Evolutionary conservation across 257 asterid genomes (phyloP).

Genomic region (Primulina tabacum): DNA sequence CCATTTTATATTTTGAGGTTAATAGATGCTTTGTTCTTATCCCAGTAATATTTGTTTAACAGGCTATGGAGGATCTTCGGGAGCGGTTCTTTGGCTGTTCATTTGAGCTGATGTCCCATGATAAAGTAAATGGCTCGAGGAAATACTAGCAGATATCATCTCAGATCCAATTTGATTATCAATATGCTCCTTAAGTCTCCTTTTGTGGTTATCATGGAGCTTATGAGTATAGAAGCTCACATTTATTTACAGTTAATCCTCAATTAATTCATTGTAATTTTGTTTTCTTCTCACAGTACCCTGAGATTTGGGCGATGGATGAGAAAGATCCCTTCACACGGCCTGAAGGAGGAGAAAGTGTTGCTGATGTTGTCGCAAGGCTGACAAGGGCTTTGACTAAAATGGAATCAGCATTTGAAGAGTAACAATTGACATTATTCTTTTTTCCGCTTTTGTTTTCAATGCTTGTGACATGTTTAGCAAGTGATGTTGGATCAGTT

Average conservation of each 20-base stretch:
- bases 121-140: constrained; percentile 53
- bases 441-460: constrained; percentile 1
- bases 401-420: constrained; percentile 65
- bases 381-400: constrained; percentile 58
- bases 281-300: constrained; percentile 47
- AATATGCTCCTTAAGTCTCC: constrained; percentile 7
- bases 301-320: constrained; percentile 85
- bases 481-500: not conserved
- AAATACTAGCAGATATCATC: constrained; percentile 19
- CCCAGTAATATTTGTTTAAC: constrained; percentile 21
- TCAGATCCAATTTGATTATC: constrained; percentile 6
- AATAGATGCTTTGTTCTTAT: not conserved
- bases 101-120: constrained; percentile 81
- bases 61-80: constrained; percentile 67
- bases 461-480: constrained; percentile 3
- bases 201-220: constrained; percentile 19
- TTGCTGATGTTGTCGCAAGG: constrained; percentile 83
- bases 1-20: constrained; percentile 15
- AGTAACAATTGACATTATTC: constrained; percentile 35
- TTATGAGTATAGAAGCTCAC: not conserved
- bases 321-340: constrained; percentile 82
- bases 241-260: constrained; percentile 8
- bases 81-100: constrained; percentile 84
- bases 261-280: constrained; percentile 14
- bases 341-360: constrained; percentile 98